Evolutionary conservation across 768 basidiomycete genomes (phyloP), one percentile per base, ranked within the genome.

Genomic region (Leucosporidium scottii): DNA sequence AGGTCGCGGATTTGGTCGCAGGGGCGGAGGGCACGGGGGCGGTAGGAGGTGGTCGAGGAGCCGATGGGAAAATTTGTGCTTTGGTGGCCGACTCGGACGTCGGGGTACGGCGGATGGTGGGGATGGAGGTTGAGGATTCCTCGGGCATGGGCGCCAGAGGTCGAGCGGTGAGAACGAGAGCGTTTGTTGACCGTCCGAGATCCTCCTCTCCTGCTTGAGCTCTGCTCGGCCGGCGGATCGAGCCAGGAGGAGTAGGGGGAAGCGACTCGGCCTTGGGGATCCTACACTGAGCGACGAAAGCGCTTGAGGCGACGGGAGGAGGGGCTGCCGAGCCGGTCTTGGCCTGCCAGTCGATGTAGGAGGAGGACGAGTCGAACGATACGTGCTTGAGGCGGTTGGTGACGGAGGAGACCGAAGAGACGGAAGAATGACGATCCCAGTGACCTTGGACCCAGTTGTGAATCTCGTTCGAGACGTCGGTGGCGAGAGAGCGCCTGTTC

Each of bases 401-500:
- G 27, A 28, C 21, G 28, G 21, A 20, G 15, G 39, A 44, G 39
- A 36, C 58, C 48, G 60, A 56, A 10, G 23, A 5, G 17, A 58
- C 36, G 20, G 1, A 50, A 49, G 58, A 39, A 25, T 25, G 64
- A n/a, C 4, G 39, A 44, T 25, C 48, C 18, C 50, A 57, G 6
- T 58, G 57, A 7, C 59, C 57, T 21, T 53, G 25, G 21, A 70
- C n/a, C 55, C 66, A 70, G 4, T 55, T 65, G 15, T 66, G 62
- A 27, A 70, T 62, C 21, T 61, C 69, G 25, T 20, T n/a, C 4
- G 69, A 66, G 21, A 67, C 34, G 23, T 67, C 54, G 49, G 55
- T 64, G 20, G 69, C 62, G 13, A 67, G 53, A 1, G 59, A 64
- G 18, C 62, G 65, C 13, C 68, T 69, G 56, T 4, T 4, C 39